Conservation (phyloP, 306 rosid genomes). For the Castanea crenata region DNA sequence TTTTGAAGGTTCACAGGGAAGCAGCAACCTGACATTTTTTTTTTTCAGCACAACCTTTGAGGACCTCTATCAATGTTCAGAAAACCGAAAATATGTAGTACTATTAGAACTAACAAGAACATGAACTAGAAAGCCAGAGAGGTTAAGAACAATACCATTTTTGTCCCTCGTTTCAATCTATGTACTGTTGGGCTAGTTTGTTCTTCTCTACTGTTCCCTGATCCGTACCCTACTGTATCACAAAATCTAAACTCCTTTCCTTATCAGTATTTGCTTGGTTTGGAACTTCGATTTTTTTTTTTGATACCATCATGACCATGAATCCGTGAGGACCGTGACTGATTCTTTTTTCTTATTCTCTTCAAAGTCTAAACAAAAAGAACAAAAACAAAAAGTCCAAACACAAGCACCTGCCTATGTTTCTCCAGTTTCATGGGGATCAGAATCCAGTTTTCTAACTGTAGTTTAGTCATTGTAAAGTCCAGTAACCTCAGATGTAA, state of each 20-base stretch:
- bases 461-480: too few relatives aligned
- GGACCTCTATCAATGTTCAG: background rate
- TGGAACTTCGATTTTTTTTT: background rate
- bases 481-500: background rate
- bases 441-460: background rate
- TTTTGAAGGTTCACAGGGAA: conserved; percentile 29
- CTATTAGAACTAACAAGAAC: background rate
- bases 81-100: background rate
- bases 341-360: background rate
- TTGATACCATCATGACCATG: background rate
- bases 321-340: background rate
- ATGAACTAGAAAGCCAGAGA: background rate
- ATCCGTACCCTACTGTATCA: background rate
- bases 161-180: background rate
- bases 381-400: background rate
- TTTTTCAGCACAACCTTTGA: background rate
- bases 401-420: background rate
- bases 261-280: background rate
- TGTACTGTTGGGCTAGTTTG: background rate
- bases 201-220: background rate
- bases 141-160: background rate
- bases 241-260: background rate
- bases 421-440: background rate
- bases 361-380: too few relatives aligned
- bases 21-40: conserved; percentile 40